A percentile compares a stretch with the other conserved stretches of the same genome.
phyloP scores from a whole-genome alignment of 345 rosid species.

The Mallotus nudiflorus region DNA sequence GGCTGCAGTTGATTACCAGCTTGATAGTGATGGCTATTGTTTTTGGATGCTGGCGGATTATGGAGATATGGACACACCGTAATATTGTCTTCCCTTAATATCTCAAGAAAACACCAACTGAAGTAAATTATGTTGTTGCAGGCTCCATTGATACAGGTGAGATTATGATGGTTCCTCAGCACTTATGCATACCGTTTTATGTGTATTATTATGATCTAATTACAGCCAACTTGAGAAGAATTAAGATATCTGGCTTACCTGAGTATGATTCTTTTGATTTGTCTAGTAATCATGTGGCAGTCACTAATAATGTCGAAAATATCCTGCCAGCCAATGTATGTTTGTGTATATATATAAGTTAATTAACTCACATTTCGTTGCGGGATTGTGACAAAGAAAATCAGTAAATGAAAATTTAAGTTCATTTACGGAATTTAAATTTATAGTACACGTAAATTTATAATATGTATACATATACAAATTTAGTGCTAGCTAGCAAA shows the following conservation, averaged over 20 bases:
- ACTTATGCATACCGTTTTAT: neutral
- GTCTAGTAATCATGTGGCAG: neutral
- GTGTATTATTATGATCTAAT: constrained; percentile 3
- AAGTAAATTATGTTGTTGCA: constrained; percentile 1
- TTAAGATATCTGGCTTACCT: constrained; percentile 14
- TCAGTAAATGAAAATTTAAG: too few relatives aligned
- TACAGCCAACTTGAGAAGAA: neutral
- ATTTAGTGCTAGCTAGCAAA: too few relatives aligned
- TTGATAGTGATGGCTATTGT: neutral
- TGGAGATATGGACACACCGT: constrained; percentile 1
- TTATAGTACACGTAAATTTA: too few relatives aligned
- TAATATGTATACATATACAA: too few relatives aligned
- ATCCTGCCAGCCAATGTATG: too few relatives aligned
- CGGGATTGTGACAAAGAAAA: too few relatives aligned
- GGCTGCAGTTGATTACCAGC: constrained; percentile 1
- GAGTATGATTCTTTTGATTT: constrained; percentile 11
- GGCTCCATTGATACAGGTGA: constrained; percentile 12
- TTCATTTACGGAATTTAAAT: too few relatives aligned
- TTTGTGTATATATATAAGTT: too few relatives aligned
- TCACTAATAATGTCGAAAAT: neutral
- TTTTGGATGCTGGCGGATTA: constrained; percentile 11
- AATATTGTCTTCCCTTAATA: neutral
- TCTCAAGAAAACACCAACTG: neutral
- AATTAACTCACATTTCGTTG: too few relatives aligned
- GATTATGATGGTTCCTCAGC: constrained; percentile 22